A percentile compares a stretch with the other conserved stretches of the same genome.
phyloP scores from a whole-genome alignment of 106 monocot genomes.

The Dioscorea dumetorum region DNA sequence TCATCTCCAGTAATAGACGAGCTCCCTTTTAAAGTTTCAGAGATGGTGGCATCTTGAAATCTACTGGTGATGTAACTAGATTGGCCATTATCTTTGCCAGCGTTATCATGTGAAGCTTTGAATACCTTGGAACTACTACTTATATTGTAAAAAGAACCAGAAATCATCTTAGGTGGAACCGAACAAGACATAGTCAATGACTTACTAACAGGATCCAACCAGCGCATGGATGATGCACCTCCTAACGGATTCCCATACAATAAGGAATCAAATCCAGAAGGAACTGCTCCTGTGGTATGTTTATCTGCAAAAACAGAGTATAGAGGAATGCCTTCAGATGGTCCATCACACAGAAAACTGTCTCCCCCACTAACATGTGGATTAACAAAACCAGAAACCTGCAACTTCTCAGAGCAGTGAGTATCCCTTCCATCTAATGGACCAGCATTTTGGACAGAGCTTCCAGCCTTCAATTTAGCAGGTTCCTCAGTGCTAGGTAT shows the following conservation, averaged over 20 bases:
- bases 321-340: conserved; percentile 77
- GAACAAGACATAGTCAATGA: conserved; percentile 49
- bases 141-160: conserved; percentile 67
- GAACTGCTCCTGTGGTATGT: conserved; percentile 18
- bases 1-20: conserved; percentile 57
- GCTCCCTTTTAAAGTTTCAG: conserved; percentile 53
- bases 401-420: conserved; percentile 59
- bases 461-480: conserved; percentile 30
- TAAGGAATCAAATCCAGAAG: conserved; percentile 33
- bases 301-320: conserved; percentile 65
- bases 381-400: conserved; percentile 71
- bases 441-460: conserved; percentile 25
- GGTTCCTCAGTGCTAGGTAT: conserved; percentile 21
- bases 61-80: conserved; percentile 47
- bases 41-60: conserved; percentile 60
- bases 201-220: conserved; percentile 41
- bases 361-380: conserved; percentile 51
- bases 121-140: conserved; percentile 32
- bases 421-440: conserved; percentile 38
- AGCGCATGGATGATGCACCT: conserved; percentile 52
- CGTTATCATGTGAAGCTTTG: conserved; percentile 22
- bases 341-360: conserved; percentile 72
- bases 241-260: conserved; percentile 44
- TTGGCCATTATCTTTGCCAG: conserved; percentile 34
- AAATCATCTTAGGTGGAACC: conserved; percentile 65